Evolutionary conservation across 225 moss, liverwort and hornwort species (phyloP), one percentile per base, ranked within the genome.

Genomic region (Polytrichum formosum): DNA sequence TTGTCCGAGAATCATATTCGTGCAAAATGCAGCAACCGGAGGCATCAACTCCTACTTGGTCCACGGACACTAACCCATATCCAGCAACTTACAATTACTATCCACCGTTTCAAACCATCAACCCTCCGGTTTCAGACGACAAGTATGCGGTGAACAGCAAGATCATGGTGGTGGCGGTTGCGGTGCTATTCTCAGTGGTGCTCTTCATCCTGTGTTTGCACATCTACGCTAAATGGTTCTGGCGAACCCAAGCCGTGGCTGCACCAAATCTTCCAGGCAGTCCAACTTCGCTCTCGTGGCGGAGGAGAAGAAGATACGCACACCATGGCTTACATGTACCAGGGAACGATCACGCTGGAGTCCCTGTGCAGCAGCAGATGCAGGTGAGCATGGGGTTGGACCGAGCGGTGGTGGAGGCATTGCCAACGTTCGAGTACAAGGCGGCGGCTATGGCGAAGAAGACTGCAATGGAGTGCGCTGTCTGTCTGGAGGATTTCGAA

Each of bases 211-310:
- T 91, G 1, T 85, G 78, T 18, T 70, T 91, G 2, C 95, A 96
- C 60, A 23, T 93, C 4, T 96, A 91, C 30, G 91, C 90, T 4
- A 96, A 90, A 65, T 96, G 91, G 87, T 82, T 96, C 20, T 93
- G 91, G 90, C 74, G 87, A 46, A 69, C 74, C 26, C 75, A 26
- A 7, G 79, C 64, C 26, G 46, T 46, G 46, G 46, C 46, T 46
- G 46, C 46, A 46, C 46, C 46, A 46, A 46, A 16, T 16, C 46
- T 46, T 26, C 4, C 65, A 60, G 62, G 73, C 1, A 8, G 64
- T 26, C 25, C 68, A 9, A 73, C 82, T 62, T 54, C 65, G 5
- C 1, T 21, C 5, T 74, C 68, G 5, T 61, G 80, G 76, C 65
- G 82, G 61, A 67, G 64, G 63, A 25, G 79, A n/a, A 64, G 73